Base-by-base conservation (phyloP, 352 stramenopile genomes). In the Albugo laibachii region DNA sequence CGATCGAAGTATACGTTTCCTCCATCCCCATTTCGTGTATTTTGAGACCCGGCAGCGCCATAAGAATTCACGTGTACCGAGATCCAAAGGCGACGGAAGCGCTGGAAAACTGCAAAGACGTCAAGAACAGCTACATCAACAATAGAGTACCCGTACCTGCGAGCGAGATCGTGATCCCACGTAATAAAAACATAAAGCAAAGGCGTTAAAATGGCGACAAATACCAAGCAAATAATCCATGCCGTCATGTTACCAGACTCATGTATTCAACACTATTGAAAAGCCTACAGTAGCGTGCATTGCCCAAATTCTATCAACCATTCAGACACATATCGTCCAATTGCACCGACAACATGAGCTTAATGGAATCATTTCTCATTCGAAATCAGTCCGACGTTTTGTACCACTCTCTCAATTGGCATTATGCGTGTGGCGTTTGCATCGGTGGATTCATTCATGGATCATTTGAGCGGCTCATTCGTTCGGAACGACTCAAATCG, bases 1-100 rank as follows among this genome's bases (percentile, higher is more conserved):
- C 14, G 60, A 70, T 24, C 63, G 68, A 43, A 83, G 37, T 24
- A 81, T 68, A 6, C 54, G 52, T 13, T 49, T 59, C 34, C 53
- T 59, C 77, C 77, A 86, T 2, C 71, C 74, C 4, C 50, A 46
- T 45, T 74, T 71, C 34, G 69, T 78, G 47, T 76, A 53, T 10
- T 57, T 20, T 21, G 77, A 89, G 12, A 86, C 47, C 52, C 61
- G 80, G 45, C 69, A 83, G 34, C 77, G 73, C 68, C 73, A 83
- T 36, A 54, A 59, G 47, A 89, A 89, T 60, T 89, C 77, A 44
- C 73, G 70, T 0, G 77, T 84, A 48, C 77, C 77, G 27, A 85
- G 52, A 55, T 89, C 77, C 13, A 53, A 66, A 5, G 77, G 77
- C 1, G 73, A 68, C 10, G 77, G 77, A 15, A 89, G 54, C 18